Conservation (phyloP, 2,329 filamentous ascomycete genomes). For the Parascedosporium putredinis region DNA sequence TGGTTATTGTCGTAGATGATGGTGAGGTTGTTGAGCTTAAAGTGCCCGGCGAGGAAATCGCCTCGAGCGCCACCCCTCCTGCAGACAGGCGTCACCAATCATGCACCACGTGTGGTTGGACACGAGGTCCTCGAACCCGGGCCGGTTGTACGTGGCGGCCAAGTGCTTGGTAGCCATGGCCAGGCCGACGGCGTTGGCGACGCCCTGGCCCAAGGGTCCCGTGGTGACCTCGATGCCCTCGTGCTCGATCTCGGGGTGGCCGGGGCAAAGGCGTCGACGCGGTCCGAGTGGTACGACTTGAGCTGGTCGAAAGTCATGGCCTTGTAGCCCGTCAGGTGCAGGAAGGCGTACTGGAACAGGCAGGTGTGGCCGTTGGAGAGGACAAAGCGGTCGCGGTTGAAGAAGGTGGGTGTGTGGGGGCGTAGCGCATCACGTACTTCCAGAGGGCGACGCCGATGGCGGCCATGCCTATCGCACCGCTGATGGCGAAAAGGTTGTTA, state of each 20-base stretch:
- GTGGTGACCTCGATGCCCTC: constrained; percentile 50
- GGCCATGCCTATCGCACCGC: constrained; percentile 46
- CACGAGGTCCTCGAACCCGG: constrained; percentile 34
- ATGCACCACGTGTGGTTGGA: constrained; percentile 45
- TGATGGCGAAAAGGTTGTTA: constrained; percentile 11
- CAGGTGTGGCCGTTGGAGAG: constrained; percentile 47
- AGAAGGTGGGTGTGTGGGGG: constrained; percentile 44
- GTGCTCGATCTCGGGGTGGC: constrained; percentile 47
- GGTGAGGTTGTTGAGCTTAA: constrained; percentile 43
- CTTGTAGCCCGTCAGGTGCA: constrained; percentile 43
- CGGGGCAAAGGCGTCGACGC: constrained; percentile 41
- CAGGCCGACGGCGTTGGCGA: constrained; percentile 50
- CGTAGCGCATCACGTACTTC: constrained; percentile 53
- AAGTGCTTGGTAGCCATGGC: constrained; percentile 48
- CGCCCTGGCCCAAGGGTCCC: constrained; percentile 46
- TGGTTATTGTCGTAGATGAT: constrained; percentile 53
- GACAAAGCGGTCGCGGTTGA: constrained; percentile 53
- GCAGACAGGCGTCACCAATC: constrained; percentile 41
- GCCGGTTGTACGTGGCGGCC: constrained; percentile 41
- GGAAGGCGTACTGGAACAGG: constrained; percentile 42
- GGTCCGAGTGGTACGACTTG: constrained; percentile 37
- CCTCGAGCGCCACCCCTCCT: constrained; percentile 49
- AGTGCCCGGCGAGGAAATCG: constrained; percentile 47
- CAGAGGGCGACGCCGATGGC: constrained; percentile 49
- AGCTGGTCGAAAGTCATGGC: constrained; percentile 46